Evolutionary conservation across 2,329 filamentous ascomycete genomes (phyloP).

Genomic region (Beauveria medogensis): DNA sequence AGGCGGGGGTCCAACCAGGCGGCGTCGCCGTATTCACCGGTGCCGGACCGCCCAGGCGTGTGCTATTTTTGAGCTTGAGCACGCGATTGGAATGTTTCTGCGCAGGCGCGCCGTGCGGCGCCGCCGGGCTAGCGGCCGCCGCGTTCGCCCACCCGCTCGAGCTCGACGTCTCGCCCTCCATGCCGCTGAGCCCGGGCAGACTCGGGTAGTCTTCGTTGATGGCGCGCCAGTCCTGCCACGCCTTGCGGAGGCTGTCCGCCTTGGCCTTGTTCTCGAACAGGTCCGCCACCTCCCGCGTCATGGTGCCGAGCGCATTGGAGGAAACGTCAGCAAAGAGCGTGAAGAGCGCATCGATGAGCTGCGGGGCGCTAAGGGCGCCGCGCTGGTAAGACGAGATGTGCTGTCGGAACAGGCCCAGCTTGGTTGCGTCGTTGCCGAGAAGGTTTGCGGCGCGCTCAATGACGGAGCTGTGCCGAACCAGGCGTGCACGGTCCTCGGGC

Average conservation of each 20-base stretch:
- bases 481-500: constrained; percentile 72
- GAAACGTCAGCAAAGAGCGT: constrained; percentile 72
- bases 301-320: constrained; percentile 72
- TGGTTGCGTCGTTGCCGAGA: constrained; percentile 66
- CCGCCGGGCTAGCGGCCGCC: constrained; percentile 47
- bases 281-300: constrained; percentile 86
- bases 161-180: constrained; percentile 51
- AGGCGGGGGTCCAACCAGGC: constrained; percentile 18
- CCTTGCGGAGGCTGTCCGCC: constrained; percentile 63
- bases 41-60: constrained; percentile 32
- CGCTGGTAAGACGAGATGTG: constrained; percentile 73
- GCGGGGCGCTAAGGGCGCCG: constrained; percentile 59
- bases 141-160: constrained; percentile 53
- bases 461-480: constrained; percentile 73
- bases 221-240: constrained; percentile 92
- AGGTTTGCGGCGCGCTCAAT: constrained; percentile 78
- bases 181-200: constrained; percentile 65
- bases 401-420: constrained; percentile 68
- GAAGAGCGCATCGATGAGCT: constrained; percentile 83
- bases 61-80: constrained; percentile 52
- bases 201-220: constrained; percentile 95
- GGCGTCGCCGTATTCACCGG: constrained; percentile 16
- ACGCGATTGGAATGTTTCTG: constrained; percentile 47
- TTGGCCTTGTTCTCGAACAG: constrained; percentile 81
- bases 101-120: constrained; percentile 30